These are phyloP conservation scores for Uromyces viciae-fabae DNA, from an alignment of 1,284 basidiomycete genomes.

Conservation along the genomic window DNA sequence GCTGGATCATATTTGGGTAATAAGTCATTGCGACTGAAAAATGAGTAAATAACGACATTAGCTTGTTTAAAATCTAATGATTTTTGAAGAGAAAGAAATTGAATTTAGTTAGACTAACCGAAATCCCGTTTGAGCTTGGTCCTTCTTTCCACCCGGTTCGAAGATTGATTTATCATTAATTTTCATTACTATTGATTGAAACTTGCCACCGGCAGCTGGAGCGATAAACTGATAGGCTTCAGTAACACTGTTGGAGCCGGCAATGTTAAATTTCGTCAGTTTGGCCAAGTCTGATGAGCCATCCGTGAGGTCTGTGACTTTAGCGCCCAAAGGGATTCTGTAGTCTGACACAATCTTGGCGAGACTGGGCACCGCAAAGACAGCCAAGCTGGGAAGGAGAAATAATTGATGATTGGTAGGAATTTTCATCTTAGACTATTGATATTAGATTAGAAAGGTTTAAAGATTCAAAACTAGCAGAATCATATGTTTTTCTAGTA, in stretches of 20 bases:
- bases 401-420: too few species aligned
- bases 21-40: constrained; percentile 18
- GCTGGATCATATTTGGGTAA: constrained; percentile 1
- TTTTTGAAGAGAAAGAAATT: too few species aligned
- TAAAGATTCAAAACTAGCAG: too few species aligned
- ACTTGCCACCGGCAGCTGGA: neutral
- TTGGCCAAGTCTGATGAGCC: neutral
- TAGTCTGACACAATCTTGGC: constrained; percentile 7
- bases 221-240: constrained; percentile 11
- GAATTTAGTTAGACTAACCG: neutral
- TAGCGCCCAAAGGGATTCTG: neutral
- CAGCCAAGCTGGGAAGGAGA: neutral
- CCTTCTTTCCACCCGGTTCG: neutral
- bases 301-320: neutral
- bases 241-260: neutral
- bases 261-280: neutral
- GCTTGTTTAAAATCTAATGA: neutral
- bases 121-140: neutral
- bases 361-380: neutral
- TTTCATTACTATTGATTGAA: neutral
- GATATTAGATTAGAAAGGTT: too few species aligned
- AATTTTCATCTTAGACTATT: too few species aligned
- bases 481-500: too few species aligned
- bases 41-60: neutral
- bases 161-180: constrained; percentile 34